phyloP scores from a whole-genome alignment of 2,329 filamentous ascomycete species.

The Ophiocordyceps camponoti-floridani region DNA sequence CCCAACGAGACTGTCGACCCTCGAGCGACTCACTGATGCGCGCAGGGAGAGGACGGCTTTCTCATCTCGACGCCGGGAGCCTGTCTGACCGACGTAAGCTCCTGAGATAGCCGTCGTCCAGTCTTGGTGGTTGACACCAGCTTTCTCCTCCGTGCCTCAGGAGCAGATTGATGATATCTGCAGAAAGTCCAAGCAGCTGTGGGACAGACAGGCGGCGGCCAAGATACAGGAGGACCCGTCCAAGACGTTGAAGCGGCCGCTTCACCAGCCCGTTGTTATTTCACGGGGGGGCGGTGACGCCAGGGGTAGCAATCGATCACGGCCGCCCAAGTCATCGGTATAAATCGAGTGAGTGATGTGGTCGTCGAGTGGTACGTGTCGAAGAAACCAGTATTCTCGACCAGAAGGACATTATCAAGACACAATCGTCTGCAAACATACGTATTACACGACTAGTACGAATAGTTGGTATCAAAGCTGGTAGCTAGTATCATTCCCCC shows the following conservation, averaged over 20 bases:
- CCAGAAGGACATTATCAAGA: neutral
- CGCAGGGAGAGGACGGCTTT: constrained; percentile 41
- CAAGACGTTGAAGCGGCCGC: constrained; percentile 34
- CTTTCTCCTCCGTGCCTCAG: constrained; percentile 7
- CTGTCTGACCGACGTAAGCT: constrained; percentile 39
- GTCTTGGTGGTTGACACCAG: constrained; percentile 4
- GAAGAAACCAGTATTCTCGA: too few relatives aligned
- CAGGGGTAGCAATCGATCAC: constrained; percentile 8
- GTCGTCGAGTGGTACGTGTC: neutral
- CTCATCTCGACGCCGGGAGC: constrained; percentile 39
- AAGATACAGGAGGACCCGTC: constrained; percentile 25
- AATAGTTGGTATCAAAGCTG: too few relatives aligned
- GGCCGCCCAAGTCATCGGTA: neutral
- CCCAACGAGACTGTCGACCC: neutral
- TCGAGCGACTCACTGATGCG: neutral
- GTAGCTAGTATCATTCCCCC: too few relatives aligned
- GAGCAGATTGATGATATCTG: constrained; percentile 48
- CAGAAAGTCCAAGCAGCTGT: constrained; percentile 37
- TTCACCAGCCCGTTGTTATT: constrained; percentile 37
- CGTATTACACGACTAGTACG: too few relatives aligned
- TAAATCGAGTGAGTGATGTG: neutral
- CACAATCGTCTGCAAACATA: too few relatives aligned
- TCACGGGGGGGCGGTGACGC: constrained; percentile 7
- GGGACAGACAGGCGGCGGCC: constrained; percentile 35
- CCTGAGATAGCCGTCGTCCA: neutral